phyloP scores from a whole-genome alignment of 306 rosid species.

The Pueraria montana region DNA sequence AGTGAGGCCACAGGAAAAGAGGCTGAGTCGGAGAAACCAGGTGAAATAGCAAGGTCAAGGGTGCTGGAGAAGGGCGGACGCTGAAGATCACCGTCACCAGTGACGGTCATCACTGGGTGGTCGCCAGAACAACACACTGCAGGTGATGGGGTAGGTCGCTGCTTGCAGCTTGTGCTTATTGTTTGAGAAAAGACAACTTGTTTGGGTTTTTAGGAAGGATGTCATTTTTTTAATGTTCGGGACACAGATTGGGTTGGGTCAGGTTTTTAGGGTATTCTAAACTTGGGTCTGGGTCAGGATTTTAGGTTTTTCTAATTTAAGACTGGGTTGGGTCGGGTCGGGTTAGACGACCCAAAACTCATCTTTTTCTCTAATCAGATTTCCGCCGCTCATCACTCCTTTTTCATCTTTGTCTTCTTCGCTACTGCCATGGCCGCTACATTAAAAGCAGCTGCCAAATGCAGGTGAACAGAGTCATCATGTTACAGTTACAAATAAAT shows the following conservation, averaged over 20 bases:
- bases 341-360: neutral
- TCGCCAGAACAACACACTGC: neutral
- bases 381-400: too few relatives aligned
- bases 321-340: neutral
- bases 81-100: neutral
- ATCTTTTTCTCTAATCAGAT: neutral
- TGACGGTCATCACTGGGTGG: neutral
- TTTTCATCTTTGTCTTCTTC: neutral
- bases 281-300: neutral
- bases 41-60: neutral
- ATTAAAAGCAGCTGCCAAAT: neutral
- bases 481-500: constrained; percentile 16
- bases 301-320: neutral
- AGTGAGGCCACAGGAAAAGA: too few relatives aligned
- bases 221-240: neutral
- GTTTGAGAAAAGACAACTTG: neutral
- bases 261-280: neutral
- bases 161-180: neutral
- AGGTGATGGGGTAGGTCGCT: neutral
- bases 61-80: neutral
- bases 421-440: neutral
- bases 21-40: too few relatives aligned
- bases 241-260: neutral
- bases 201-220: neutral
- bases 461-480: constrained; percentile 18